A percentile compares a stretch with the other conserved stretches of the same genome.
Conservation (phyloP, 2,329 filamentous ascomycete genomes). For the Fusarium camptoceras region DNA sequence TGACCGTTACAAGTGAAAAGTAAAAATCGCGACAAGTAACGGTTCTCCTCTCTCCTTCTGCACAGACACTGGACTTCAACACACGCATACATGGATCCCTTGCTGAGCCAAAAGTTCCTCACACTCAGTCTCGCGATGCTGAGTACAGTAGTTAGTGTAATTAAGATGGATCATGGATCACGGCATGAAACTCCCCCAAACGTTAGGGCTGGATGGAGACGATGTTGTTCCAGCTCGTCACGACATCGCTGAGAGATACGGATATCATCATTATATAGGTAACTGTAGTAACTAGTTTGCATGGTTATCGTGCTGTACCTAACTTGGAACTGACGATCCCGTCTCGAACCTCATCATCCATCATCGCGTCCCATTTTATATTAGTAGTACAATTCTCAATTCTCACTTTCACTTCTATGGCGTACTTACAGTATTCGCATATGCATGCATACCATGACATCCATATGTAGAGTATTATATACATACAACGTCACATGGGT, state of each 20-base stretch:
- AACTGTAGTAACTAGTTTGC: slow-evolving; percentile 1
- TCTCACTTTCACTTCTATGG: not conserved
- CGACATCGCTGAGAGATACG: slow-evolving; percentile 13
- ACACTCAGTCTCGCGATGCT: not conserved
- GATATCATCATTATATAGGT: slow-evolving; percentile 22
- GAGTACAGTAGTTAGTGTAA: not conserved
- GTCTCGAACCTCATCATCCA: slow-evolving; percentile 30
- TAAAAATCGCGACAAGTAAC: slow-evolving; percentile 19
- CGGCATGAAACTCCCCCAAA: not conserved
- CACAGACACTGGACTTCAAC: slow-evolving; percentile 18
- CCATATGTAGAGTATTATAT: not conserved
- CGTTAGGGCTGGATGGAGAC: slow-evolving; percentile 32
- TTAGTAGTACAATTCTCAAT: not conserved
- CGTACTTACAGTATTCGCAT: not conserved
- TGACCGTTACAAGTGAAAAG: not conserved
- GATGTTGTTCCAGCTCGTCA: slow-evolving; percentile 6
- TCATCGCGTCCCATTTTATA: slow-evolving; percentile 21
- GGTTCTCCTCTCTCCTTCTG: slow-evolving; percentile 9
- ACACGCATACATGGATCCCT: slow-evolving; percentile 27
- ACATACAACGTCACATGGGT: slow-evolving; percentile 10
- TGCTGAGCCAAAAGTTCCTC: slow-evolving; percentile 28
- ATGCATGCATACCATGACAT: not conserved
- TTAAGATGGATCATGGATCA: not conserved
- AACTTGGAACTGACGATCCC: slow-evolving; percentile 28
- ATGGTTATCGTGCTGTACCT: slow-evolving; percentile 24